Base-by-base conservation (phyloP, 2,329 filamentous ascomycete species). In the Cladophialophora exuberans region DNA sequence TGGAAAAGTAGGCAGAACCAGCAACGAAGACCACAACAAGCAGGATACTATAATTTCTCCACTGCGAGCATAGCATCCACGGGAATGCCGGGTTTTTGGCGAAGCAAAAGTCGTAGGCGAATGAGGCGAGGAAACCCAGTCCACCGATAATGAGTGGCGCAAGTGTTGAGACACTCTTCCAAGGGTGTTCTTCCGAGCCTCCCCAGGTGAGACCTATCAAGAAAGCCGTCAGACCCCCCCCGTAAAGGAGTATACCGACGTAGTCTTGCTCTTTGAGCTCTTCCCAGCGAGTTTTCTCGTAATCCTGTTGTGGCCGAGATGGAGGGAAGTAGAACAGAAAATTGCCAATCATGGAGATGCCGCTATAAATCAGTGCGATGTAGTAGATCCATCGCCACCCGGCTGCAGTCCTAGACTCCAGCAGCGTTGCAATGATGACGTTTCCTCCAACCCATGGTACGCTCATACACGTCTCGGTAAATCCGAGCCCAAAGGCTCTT, bases 301-400 rank as follows among this genome's bases (percentile, higher is more conserved):
- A 46, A 31, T 54, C 57, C 55, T 78, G 74, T 15, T 77, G 73
- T 70, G 65, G 74, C 71, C 17, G 70, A 63, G 63, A 73, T 79
- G 79, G 77, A 20, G 76, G 78, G 58, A 74, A 73, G 65, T 80
- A 81, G 52, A 76, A 74, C 57, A 77, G 68, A 28, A 67, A 66
- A 53, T 73, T 79, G 5, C 78, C 68, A 17, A 57, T 30, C 17
- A 52, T 22, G 26, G 48, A 48, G 9, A 59, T 4, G 5, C 30
- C 44, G 13, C 41, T 41, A 18, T 41, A 54, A 30, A 54, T 57
- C 22, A 57, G 38, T 26, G 39, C 49, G 22, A 61, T 47, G 25
- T 56, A 80, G 64, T 77, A 82, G 52, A 67, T 73, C 76, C 77
- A 79, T 35, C 79, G 70, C 78, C 79, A 82, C 15, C 69, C 65